These are phyloP conservation scores for Fonsecaea erecta DNA, from an alignment of 2,329 filamentous ascomycete species.

Conservation along the genomic window DNA sequence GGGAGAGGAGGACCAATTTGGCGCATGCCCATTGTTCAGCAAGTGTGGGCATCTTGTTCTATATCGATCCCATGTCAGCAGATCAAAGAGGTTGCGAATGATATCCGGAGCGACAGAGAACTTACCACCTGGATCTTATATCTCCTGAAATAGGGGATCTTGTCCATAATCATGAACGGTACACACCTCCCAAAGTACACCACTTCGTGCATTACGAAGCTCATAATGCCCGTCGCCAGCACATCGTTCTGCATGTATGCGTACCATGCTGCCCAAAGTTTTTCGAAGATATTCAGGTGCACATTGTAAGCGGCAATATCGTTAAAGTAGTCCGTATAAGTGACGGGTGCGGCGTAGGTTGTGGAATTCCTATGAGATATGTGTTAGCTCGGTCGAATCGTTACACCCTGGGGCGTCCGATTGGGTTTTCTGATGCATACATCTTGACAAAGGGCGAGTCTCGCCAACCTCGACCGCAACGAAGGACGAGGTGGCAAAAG, in stretches of 20 bases:
- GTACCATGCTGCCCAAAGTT: constrained; percentile 95
- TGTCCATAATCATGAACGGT: constrained; percentile 91
- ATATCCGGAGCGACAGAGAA: constrained; percentile 28
- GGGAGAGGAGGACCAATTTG: constrained; percentile 85
- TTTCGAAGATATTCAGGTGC: constrained; percentile 82
- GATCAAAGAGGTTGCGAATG: not conserved
- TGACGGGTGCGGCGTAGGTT: constrained; percentile 52
- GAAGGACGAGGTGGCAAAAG: not conserved
- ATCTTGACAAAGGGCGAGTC: constrained; percentile 18
- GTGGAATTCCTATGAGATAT: constrained; percentile 50
- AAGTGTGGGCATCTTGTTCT: constrained; percentile 86
- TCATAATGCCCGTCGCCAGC: constrained; percentile 96
- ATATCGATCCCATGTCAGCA: constrained; percentile 22
- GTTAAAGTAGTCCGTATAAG: constrained; percentile 69
- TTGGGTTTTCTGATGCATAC: constrained; percentile 15
- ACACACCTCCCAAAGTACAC: constrained; percentile 92
- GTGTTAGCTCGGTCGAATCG: constrained; percentile 4
- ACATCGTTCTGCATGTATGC: constrained; percentile 97
- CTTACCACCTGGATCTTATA: constrained; percentile 91
- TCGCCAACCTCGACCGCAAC: not conserved
- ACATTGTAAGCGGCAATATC: constrained; percentile 75
- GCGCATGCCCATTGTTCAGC: constrained; percentile 96
- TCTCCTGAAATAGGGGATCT: constrained; percentile 82
- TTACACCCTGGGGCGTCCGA: not conserved
- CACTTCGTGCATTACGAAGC: constrained; percentile 89